These are phyloP conservation scores for Usnea hakonensis DNA, from an alignment of 495 filamentous ascomycete genomes.

Conservation along the genomic window DNA sequence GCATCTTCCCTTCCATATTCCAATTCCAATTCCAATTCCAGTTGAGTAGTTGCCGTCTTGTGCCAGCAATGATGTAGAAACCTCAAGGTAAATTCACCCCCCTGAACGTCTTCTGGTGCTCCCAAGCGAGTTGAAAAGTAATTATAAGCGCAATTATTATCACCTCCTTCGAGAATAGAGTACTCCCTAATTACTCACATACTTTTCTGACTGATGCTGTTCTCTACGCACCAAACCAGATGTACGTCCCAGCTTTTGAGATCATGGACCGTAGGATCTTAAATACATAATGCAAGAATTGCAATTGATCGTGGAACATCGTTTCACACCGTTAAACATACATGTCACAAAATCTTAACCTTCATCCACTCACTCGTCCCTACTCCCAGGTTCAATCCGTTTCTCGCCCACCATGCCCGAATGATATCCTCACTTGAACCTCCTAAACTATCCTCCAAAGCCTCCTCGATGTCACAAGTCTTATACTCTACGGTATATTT, in stretches of 20 bases:
- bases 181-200: not conserved
- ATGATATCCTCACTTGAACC: conserved; percentile 58
- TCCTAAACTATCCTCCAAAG: conserved; percentile 74
- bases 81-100: conserved; percentile 1
- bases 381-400: conserved; percentile 78
- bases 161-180: not conserved
- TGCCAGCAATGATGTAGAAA: too few species aligned
- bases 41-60: too few species aligned
- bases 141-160: not conserved
- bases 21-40: not conserved
- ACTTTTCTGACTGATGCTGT: too few species aligned
- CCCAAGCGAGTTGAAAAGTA: not conserved
- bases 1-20: not conserved
- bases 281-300: not conserved
- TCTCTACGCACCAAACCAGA: too few species aligned
- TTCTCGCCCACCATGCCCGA: conserved; percentile 80
- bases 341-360: conserved; percentile 49
- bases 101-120: too few species aligned
- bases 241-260: not conserved
- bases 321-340: not conserved
- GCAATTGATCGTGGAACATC: not conserved
- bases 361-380: conserved; percentile 93
- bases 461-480: conserved; percentile 92
- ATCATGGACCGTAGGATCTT: not conserved
- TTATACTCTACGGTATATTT: conserved; percentile 80